Evolutionary conservation across 192 early-diverging fungal genomes (phyloP), one percentile per base, ranked within the genome.

Genomic region (Backusella tarrabulga): DNA sequence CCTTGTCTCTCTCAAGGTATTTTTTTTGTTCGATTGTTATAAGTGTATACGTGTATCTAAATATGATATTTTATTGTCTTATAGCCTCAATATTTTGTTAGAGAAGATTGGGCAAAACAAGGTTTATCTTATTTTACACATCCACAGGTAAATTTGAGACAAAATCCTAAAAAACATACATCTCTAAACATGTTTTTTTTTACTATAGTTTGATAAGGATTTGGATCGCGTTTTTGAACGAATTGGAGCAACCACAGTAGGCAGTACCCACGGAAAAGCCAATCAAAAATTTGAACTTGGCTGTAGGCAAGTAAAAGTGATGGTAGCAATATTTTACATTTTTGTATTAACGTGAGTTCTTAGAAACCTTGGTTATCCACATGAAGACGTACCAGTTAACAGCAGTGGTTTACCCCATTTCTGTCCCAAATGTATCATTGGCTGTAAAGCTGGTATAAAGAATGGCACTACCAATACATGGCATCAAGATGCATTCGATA

Each of bases 391-490:
- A 69, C 89, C 92, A 26, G 92, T 94, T 83, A 94, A 94, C 80
- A 88, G 88, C 17, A 88, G 79, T 4, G 69, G 77, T 6, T 69
- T 76, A 6, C 46, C 77, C 12, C 92, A 94, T 79, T 67, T 82
- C 38, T 93, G 92, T 72, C 89, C 87, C 4, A 91, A 80, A 76
- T 94, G 93, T 52, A 80, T 76, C 17, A 85, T 90, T 34, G 94
- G 94, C 29, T 95, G 94, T 73, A 74, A 79, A 40, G 87, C 88
- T 54, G 91, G 90, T 7, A 84, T 90, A 69, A 95, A 95, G 78
- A 91, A 93, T 77, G 85, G 89, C 9, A 83, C 91, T 5, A 79
- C 84, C 56, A 80, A 87, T 70, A 93, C 93, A n/a, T 95, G 85
- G 84, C 87, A 94, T 73, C 71, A 78, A 5, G 93, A 95, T 74